These are phyloP conservation scores for Coccinonectria pachysandricola DNA, from an alignment of 2,329 filamentous ascomycete species.

Conservation along the genomic window DNA sequence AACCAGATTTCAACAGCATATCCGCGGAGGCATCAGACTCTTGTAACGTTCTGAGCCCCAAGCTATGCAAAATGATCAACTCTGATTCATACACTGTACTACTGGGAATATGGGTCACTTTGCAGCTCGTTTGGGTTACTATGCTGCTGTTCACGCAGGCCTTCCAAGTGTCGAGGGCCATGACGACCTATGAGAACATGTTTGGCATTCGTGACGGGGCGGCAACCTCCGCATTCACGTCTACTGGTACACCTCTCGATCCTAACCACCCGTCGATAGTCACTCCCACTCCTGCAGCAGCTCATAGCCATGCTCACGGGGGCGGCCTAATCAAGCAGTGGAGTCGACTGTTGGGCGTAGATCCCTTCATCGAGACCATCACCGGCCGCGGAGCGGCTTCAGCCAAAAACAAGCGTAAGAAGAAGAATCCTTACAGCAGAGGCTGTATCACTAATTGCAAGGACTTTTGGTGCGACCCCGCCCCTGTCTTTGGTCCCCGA, in stretches of 20 bases:
- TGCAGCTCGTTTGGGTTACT: slow-evolving; percentile 92
- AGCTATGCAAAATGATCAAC: slow-evolving; percentile 66
- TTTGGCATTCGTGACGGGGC: slow-evolving; percentile 54
- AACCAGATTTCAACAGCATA: slow-evolving; percentile 51
- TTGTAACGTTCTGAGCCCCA: slow-evolving; percentile 68
- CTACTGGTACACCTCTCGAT: slow-evolving; percentile 63
- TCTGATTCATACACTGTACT: slow-evolving; percentile 78
- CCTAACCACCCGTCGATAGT: slow-evolving; percentile 55
- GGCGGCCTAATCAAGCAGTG: slow-evolving; percentile 66
- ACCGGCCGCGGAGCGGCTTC: slow-evolving; percentile 67
- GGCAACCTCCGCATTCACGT: slow-evolving; percentile 65
- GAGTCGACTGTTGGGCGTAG: slow-evolving; percentile 77
- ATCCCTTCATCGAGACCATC: slow-evolving; percentile 88
- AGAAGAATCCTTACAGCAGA: slow-evolving; percentile 73
- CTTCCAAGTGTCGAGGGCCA: slow-evolving; percentile 79
- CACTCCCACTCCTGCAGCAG: slow-evolving; percentile 29
- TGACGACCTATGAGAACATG: slow-evolving; percentile 98
- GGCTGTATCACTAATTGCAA: slow-evolving; percentile 82
- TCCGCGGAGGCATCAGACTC: slow-evolving; percentile 40
- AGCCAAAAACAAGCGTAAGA: slow-evolving; percentile 40
- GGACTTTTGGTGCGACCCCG: slow-evolving; percentile 93
- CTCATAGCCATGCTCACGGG: slow-evolving; percentile 43
- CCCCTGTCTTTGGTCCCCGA: slow-evolving; percentile 66
- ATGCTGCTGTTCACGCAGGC: slow-evolving; percentile 95
- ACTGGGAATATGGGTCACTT: slow-evolving; percentile 63